These are phyloP conservation scores for Oryza rufipogon DNA, from an alignment of 176 grass and related monocot species.

Conservation along the genomic window DNA sequence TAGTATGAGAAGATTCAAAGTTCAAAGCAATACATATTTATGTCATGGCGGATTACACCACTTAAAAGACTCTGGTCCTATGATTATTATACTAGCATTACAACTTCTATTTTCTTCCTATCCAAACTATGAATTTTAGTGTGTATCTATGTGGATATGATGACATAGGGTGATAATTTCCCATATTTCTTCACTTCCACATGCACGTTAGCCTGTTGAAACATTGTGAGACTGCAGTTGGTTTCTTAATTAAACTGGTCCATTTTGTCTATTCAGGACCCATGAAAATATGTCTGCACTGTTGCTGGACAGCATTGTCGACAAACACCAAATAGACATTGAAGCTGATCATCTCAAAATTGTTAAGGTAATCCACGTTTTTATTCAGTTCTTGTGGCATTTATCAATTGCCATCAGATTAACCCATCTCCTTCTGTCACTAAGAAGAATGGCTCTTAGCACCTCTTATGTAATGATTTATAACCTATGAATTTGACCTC, in stretches of 20 bases:
- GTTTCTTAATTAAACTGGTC: not conserved
- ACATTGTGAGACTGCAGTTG: not conserved
- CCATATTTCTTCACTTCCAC: slow-evolving; percentile 4
- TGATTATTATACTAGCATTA: slow-evolving; percentile 1
- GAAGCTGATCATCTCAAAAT: slow-evolving; percentile 66
- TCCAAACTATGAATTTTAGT: not conserved
- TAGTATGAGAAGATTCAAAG: not conserved
- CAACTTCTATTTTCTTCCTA: slow-evolving; percentile 10
- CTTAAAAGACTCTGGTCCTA: not conserved
- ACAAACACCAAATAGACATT: slow-evolving; percentile 90
- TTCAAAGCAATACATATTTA: not conserved
- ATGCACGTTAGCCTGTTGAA: slow-evolving; percentile 9
- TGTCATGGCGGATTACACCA: not conserved
- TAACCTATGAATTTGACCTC: no score
- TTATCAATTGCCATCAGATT: not conserved
- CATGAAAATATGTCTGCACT: slow-evolving; percentile 85
- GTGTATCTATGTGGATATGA: not conserved
- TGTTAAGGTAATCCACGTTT: slow-evolving; percentile 65
- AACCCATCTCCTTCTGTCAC: not conserved
- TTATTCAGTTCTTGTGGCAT: slow-evolving; percentile 10
- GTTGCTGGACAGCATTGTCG: slow-evolving; percentile 82
- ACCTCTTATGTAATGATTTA: not conserved
- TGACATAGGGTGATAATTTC: not conserved
- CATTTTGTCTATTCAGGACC: slow-evolving; percentile 61
- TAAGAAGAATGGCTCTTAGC: not conserved